Evolutionary conservation across 2,329 filamentous ascomycete genomes (phyloP), one percentile per base, ranked within the genome.

Genomic region (Corniculantispora saksenae): DNA sequence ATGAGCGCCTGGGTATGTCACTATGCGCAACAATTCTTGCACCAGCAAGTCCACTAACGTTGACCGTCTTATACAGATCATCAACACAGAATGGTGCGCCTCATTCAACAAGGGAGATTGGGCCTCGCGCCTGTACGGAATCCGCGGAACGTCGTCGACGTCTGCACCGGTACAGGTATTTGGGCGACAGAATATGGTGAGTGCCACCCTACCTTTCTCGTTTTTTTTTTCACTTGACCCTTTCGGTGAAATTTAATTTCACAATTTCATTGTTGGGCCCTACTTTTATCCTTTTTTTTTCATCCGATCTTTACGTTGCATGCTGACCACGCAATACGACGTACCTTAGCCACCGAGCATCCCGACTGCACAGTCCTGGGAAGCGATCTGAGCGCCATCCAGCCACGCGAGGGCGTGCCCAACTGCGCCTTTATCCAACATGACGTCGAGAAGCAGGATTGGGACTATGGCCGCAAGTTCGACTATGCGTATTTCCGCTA

Each of bases 401-500:
- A 85, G 69, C 82, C 63, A 3, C n/a, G 38, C 4, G 45, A 60
- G 19, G 32, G 32, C 7, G 43, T 61, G 12, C 57, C 63, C 50
- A 65, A 65, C n/a, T 61, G 47, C 51, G 29, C 23, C 21, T 65
- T 65, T 50, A 29, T 65, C 21, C 57, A 61, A 27, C 50, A 56
- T 40, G 63, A 65, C 17, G 63, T 61, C 57, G 63, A 65, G 27
- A 55, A 56, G 50, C 29, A 65, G 19, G 63, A 55, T 29, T 65
- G 63, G 63, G 29, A 65, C 40, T 65, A 56, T 23, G 40, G 27
- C 43, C 7, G 21, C 48, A 21, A 82, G 59, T 87, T 86, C 71
- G 84, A 87, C 73, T 84, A 81, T 69, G 81, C 88, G 63, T 83
- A 86, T 71, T 74, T 78, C 43, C 80, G 84, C 27, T 78, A 82